Evolutionary conservation across 805 yeast species (phyloP), one percentile per base, ranked within the genome.

Genomic region (fission yeast (Schizosaccharomyces pombe)): DNA sequence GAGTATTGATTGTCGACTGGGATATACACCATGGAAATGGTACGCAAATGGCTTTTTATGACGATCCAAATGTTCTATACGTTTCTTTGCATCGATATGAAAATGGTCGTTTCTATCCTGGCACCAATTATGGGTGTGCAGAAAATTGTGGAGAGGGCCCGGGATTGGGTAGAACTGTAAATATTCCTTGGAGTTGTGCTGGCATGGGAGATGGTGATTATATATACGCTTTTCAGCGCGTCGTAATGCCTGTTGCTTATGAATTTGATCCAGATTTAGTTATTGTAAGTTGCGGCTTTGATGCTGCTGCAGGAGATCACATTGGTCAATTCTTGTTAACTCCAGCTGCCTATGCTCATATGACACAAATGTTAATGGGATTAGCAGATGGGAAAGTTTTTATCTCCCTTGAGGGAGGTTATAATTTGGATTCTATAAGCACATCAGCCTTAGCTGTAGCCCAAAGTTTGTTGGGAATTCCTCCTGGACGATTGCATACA

Each of bases 21-120:
- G 99, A 91, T 67, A 86, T 91, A 52, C 99, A 91, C 67, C 99
- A 91, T 66, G 99, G 99, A 28, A 91, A 91, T 66, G 99, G 99
- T 40, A 91, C 99, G 1, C 98, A 91, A 66, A 81, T 82, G 64
- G 85, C 94, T 1, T 91, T 91, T 61, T 77, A 77, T 60, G 76
- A 84, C 58, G 95, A 91, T 63, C 94, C 94, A 29, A 71, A 94
- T 55, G 96, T 91, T 6, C 72, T 91, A 34, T 91, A 91, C 66
- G 78, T 91, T 49, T 87, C 97, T 0, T 68, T 89, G 31, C 99
- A 91, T 67, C 76, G 98, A 58, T 89, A 83, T 64, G 97, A 91
- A 62, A 77, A 81, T 58, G 97, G 94, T 0, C 78, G 77, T 60
- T 91, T 85, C 64, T 91, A 91, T 63, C 99, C 99, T 0, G 96